A percentile compares a stretch with the other conserved stretches of the same genome.
Conservation (phyloP, 176 grass and related monocot species). For the Typha latifolia region DNA sequence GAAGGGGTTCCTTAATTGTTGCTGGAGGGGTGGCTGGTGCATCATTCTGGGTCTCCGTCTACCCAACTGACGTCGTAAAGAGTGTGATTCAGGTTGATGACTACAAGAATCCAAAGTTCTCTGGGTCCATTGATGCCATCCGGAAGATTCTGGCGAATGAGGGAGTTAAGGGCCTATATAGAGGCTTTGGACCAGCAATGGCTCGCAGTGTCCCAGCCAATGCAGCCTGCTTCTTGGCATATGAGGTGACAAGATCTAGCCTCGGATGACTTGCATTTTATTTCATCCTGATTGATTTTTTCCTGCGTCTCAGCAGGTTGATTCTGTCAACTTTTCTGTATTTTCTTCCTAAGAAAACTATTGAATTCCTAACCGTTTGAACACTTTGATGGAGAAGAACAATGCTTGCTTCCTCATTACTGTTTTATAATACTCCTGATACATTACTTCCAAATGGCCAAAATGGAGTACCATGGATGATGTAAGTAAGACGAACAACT, state of each 20-base stretch:
- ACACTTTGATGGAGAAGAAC: not conserved
- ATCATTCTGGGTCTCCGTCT: slow-evolving; percentile 59
- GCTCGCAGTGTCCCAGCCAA: slow-evolving; percentile 71
- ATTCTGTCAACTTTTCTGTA: not conserved
- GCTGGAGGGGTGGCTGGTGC: slow-evolving; percentile 63
- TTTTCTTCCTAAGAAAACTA: not conserved
- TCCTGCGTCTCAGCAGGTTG: not conserved
- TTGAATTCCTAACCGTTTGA: not conserved
- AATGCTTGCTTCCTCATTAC: not conserved
- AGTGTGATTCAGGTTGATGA: slow-evolving; percentile 91
- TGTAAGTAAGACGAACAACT: too few species aligned
- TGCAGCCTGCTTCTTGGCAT: slow-evolving; percentile 70
- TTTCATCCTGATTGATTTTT: not conserved
- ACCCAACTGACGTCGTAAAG: slow-evolving; percentile 76
- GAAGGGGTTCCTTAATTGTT: slow-evolving; percentile 49
- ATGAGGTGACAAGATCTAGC: slow-evolving; percentile 41
- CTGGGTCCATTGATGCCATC: slow-evolving; percentile 53
- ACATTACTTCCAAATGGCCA: too few species aligned
- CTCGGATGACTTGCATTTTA: slow-evolving; percentile 32
- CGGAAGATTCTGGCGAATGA: slow-evolving; percentile 62
- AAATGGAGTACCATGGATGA: too few species aligned
- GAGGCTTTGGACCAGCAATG: slow-evolving; percentile 80
- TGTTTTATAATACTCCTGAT: not conserved
- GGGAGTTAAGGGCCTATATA: slow-evolving; percentile 65
- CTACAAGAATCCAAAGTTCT: slow-evolving; percentile 70